Evolutionary conservation across 2,329 filamentous ascomycete species (phyloP).

Genomic region (Talaromyces sp.): DNA sequence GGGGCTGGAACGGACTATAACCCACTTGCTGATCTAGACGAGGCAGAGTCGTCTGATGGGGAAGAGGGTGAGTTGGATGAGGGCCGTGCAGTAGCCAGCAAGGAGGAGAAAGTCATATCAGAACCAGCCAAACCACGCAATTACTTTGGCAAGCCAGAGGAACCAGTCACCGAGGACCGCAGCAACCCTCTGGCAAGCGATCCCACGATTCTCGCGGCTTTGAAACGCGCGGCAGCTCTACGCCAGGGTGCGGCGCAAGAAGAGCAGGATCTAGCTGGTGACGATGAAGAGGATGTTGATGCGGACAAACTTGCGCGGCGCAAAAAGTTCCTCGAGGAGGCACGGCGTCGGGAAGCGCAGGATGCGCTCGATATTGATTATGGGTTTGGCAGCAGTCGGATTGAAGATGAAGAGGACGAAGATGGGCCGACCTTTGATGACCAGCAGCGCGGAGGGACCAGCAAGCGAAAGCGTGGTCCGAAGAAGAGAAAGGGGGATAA

Average conservation of each 20-base stretch:
- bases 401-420: constrained; percentile 82
- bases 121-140: constrained; percentile 38
- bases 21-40: constrained; percentile 50
- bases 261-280: constrained; percentile 1
- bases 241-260: constrained; percentile 33
- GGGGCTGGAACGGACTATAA: constrained; percentile 57
- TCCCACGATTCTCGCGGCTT: constrained; percentile 72
- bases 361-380: constrained; percentile 91
- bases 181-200: constrained; percentile 56
- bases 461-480: constrained; percentile 50
- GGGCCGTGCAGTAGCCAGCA: constrained; percentile 7
- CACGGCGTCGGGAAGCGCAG: constrained; percentile 55
- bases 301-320: constrained; percentile 64
- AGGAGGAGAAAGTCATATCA: constrained; percentile 11
- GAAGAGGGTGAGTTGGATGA: constrained; percentile 12
- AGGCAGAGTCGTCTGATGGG: constrained; percentile 43
- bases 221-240: constrained; percentile 75
- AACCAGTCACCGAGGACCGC: constrained; percentile 40
- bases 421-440: constrained; percentile 33
- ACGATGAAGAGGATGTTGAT: constrained; percentile 42
- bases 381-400: constrained; percentile 83
- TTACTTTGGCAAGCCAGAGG: constrained; percentile 46
- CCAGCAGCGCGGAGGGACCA: constrained; percentile 33
- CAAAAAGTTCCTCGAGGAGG: constrained; percentile 67
- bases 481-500: constrained; percentile 50